Evolutionary conservation across 2,329 filamentous ascomycete genomes (phyloP), one percentile per base, ranked within the genome.

Genomic region (Aspergillus felis): DNA sequence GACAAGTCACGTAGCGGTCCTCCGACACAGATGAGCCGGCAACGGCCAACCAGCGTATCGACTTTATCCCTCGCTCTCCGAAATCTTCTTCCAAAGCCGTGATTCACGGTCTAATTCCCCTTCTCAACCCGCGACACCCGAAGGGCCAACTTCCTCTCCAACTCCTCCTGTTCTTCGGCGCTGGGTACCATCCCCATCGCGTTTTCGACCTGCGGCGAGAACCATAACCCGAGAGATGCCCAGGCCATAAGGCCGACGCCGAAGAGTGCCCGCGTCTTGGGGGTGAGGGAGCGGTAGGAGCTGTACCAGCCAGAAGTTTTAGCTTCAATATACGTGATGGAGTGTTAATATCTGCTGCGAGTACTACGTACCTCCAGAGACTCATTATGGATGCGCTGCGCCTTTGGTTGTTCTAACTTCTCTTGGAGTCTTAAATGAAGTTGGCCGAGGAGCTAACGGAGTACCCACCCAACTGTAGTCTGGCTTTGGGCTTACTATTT

Each of bases 171-270:
- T 69, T 96, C 91, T 68, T 88, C 80, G 60, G 90, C 86, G 0
- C 86, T 88, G 1, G 92, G 84, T 42, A 83, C 86, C 72, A 91
- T 83, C 6, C 89, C 89, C 59, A 92, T 82, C 46, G 82, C 85
- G 69, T 89, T 83, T 75, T 93, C 92, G 17, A 88, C 85, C 57
- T 81, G 81, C 69, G 93, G 89, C 4, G 88, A 86, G 20, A 90
- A 69, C 69, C 88, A 87, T n/a, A 94, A 81, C 17, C 91, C 92
- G 44, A 85, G 77, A 44, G 80, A 77, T 14, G 90, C 91, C 84
- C 91, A 96, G 35, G 84, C 84, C 68, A 96, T 85, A 63, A 96
- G 76, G 65, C 86, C 88, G 51, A 86, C 71, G 64, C 92, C 92
- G 61, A 96, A 81, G 50, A 87, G 76, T 46, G 90, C 76, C 56